phyloP scores from a whole-genome alignment of 768 basidiomycete genomes.

The Trametes punicea region DNA sequence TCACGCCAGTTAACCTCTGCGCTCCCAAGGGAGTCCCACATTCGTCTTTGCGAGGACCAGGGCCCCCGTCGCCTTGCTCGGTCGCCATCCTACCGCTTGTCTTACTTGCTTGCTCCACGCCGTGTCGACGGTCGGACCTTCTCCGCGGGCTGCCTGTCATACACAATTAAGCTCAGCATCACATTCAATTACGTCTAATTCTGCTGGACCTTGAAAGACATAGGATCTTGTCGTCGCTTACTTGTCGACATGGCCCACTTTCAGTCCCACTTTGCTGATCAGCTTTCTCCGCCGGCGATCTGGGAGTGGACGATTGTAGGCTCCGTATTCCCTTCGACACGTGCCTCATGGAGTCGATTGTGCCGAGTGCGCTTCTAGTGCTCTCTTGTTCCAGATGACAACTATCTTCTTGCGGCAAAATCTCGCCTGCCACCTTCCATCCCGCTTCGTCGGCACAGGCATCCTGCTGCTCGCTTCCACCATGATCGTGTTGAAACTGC shows the following conservation, averaged over 20 bases:
- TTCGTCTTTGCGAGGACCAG: background rate
- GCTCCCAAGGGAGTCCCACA: background rate
- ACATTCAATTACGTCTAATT: conserved; percentile 19
- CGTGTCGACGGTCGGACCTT: background rate
- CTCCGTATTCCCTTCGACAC: background rate
- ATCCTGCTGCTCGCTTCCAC: background rate
- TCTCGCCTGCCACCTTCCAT: background rate
- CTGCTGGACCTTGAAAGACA: background rate
- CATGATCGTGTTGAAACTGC: background rate
- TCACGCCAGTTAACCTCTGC: background rate
- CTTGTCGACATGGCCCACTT: background rate
- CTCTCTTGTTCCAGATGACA: background rate
- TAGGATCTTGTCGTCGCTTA: conserved; percentile 7
- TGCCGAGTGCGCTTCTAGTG: conserved; percentile 3
- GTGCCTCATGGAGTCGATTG: conserved; percentile 1
- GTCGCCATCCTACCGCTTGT: background rate
- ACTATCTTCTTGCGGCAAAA: conserved; percentile 12
- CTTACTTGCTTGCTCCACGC: background rate
- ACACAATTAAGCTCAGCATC: conserved; percentile 7
- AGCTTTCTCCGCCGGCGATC: background rate
- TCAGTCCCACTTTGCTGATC: background rate
- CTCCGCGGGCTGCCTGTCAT: background rate
- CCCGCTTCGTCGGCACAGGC: background rate
- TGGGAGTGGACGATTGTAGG: background rate
- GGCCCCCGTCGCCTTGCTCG: background rate